A percentile compares a stretch with the other conserved stretches of the same genome.
These are phyloP conservation scores for Polytrichum formosum DNA, from an alignment of 225 moss, liverwort and hornwort genomes.

Conservation along the genomic window DNA sequence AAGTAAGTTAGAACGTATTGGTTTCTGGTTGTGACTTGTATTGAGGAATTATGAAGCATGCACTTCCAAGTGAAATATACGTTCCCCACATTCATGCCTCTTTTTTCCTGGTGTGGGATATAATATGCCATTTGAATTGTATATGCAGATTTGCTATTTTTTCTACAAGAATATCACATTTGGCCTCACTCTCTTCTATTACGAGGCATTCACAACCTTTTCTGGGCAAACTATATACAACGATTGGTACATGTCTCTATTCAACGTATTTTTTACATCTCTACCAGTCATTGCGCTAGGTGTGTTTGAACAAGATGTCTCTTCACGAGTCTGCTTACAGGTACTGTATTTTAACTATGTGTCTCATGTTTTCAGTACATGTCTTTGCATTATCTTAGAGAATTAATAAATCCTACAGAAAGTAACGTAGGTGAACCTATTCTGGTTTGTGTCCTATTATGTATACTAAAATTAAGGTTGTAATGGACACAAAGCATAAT, in stretches of 20 bases:
- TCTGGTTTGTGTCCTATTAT: too few relatives aligned
- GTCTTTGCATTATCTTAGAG: background rate
- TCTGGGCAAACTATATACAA: conserved; percentile 54
- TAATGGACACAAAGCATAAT: too few relatives aligned
- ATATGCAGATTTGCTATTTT: conserved; percentile 26
- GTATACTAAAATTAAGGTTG: too few relatives aligned
- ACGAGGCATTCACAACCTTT: conserved; percentile 41
- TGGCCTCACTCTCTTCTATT: conserved; percentile 57
- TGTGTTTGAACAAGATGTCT: conserved; percentile 40
- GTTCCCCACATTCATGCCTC: too few relatives aligned
- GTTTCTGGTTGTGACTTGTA: too few relatives aligned
- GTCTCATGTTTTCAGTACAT: background rate
- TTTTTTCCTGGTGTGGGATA: too few relatives aligned
- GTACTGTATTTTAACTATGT: background rate
- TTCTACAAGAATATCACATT: conserved; percentile 63
- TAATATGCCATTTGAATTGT: too few relatives aligned
- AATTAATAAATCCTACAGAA: background rate
- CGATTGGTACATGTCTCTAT: conserved; percentile 59
- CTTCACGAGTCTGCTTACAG: conserved; percentile 7
- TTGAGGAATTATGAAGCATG: too few relatives aligned
- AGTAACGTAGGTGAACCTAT: too few relatives aligned
- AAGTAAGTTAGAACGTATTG: too few relatives aligned
- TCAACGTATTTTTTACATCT: conserved; percentile 52
- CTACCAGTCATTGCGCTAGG: conserved; percentile 55
- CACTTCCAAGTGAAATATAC: too few relatives aligned